phyloP scores from a whole-genome alignment of 176 grass and related monocot species.

The Aegilops sharonensis region DNA sequence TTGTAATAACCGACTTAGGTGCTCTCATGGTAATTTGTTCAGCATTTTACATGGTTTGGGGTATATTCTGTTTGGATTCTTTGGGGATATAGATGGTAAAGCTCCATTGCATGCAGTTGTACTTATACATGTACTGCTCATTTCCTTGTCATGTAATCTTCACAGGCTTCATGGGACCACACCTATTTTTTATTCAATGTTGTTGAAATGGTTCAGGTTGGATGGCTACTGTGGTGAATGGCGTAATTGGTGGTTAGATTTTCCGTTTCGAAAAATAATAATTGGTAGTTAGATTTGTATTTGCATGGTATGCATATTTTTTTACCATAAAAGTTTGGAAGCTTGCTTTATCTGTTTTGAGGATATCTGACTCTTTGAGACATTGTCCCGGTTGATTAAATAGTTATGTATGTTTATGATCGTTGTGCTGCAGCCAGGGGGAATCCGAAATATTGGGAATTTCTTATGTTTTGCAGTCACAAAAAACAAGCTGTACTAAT shows the following conservation, averaged over 20 bases:
- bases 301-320: not conserved
- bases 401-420: not conserved
- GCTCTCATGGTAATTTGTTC: not conserved
- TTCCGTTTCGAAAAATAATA: too few species aligned
- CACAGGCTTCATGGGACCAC: not conserved
- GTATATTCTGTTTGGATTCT: not conserved
- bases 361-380: not conserved
- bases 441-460: too few species aligned
- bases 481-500: too few species aligned
- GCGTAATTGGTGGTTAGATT: not conserved
- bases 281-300: too few species aligned
- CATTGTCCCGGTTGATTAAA: not conserved
- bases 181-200: not conserved
- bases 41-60: not conserved
- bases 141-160: not conserved
- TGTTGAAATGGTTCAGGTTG: conserved; percentile 7
- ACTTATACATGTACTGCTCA: not conserved
- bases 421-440: too few species aligned
- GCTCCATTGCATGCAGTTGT: not conserved
- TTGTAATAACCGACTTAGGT: not conserved
- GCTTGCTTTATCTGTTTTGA: not conserved
- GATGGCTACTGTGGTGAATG: not conserved
- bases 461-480: too few species aligned
- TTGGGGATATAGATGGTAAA: not conserved
- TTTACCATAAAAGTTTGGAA: not conserved